Evolutionary conservation across 2,329 filamentous ascomycete genomes (phyloP).

Genomic region (Trichoderma pleuroti): DNA sequence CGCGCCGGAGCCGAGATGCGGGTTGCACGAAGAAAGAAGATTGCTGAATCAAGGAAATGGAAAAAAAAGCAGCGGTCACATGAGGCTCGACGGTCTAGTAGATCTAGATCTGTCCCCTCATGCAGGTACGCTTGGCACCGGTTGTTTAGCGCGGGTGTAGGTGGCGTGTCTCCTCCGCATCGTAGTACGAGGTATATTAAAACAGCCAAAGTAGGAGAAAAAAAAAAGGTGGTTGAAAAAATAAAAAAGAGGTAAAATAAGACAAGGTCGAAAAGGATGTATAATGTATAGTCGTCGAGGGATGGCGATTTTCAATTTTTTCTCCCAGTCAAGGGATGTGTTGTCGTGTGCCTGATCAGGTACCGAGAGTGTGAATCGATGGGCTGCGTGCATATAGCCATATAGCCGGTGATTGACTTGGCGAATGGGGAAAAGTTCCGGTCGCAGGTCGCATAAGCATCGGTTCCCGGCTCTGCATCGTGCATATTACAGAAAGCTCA

Average conservation of each 20-base stretch:
- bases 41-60: background rate
- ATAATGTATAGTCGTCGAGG: background rate
- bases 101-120: slow-evolving; percentile 14
- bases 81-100: background rate
- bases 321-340: background rate
- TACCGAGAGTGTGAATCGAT: background rate
- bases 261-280: background rate
- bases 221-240: background rate
- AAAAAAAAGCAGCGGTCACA: background rate
- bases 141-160: background rate
- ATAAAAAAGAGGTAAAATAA: background rate
- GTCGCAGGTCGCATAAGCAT: slow-evolving; percentile 10
- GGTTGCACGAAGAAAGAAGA: background rate
- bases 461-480: background rate
- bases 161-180: background rate
- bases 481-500: background rate
- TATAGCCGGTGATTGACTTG: slow-evolving; percentile 2
- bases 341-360: background rate
- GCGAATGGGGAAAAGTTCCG: slow-evolving; percentile 18
- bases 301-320: background rate
- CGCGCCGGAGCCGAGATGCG: background rate
- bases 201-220: background rate
- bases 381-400: slow-evolving; percentile 8
- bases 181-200: background rate
- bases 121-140: slow-evolving; percentile 6